phyloP scores from a whole-genome alignment of 2,329 filamentous ascomycete species.

The Sclerotinia sclerotiorum region DNA sequence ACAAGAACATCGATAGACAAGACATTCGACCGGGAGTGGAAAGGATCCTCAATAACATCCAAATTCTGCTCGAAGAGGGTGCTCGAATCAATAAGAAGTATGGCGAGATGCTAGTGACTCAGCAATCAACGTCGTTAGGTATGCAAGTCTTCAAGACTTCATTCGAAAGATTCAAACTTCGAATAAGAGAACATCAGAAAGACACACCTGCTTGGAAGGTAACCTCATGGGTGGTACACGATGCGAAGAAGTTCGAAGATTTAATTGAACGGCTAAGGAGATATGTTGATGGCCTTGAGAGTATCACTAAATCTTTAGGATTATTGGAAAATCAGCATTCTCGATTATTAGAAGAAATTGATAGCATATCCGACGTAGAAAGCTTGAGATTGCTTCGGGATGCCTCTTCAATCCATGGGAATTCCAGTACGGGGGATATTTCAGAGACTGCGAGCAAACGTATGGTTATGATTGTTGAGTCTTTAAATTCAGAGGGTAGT shows the following conservation, averaged over 20 bases:
- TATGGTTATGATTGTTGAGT: constrained; percentile 14
- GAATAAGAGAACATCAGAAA: constrained; percentile 30
- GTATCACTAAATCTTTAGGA: constrained; percentile 29
- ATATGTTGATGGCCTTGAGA: constrained; percentile 34
- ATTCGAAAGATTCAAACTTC: constrained; percentile 31
- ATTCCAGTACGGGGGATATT: constrained; percentile 17
- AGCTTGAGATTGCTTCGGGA: constrained; percentile 32
- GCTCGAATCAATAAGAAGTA: constrained; percentile 22
- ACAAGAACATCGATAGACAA: constrained; percentile 23
- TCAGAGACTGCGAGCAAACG: constrained; percentile 29
- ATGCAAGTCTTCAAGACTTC: constrained; percentile 29
- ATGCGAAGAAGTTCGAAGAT: constrained; percentile 29
- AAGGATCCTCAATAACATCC: constrained; percentile 24
- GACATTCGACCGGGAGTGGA: constrained; percentile 21
- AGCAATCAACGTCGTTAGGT: constrained; percentile 16
- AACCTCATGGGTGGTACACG: constrained; percentile 33
- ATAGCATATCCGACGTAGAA: constrained; percentile 30
- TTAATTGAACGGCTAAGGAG: constrained; percentile 28
- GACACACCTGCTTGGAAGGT: constrained; percentile 30
- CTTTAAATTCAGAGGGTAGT: background rate
- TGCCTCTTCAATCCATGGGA: constrained; percentile 23
- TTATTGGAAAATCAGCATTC: constrained; percentile 28
- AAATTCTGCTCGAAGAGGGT: constrained; percentile 21
- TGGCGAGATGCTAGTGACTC: background rate
- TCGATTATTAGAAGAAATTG: constrained; percentile 30